Conservation (phyloP, 2,329 filamentous ascomycete species). For the Pezicula radicicola region DNA sequence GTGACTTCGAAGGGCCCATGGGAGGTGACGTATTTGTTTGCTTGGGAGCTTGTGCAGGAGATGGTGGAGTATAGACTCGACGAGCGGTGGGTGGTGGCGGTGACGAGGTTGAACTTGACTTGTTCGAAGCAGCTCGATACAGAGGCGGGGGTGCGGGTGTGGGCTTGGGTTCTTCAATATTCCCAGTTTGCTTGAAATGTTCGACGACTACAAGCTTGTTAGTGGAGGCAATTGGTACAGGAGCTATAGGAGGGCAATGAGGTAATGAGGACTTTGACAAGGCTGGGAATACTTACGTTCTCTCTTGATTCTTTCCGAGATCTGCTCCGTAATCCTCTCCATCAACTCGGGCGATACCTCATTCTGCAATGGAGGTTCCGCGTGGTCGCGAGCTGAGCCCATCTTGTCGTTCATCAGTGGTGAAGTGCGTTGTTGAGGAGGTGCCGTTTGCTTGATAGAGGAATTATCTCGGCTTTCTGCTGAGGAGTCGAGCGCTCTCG, state of each 20-base stretch:
- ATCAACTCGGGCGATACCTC: conserved; percentile 58
- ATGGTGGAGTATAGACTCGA: conserved; percentile 51
- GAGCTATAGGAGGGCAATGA: conserved; percentile 4
- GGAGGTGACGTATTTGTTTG: conserved; percentile 26
- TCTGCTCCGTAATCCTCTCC: conserved; percentile 48
- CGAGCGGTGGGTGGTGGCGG: conserved; percentile 35
- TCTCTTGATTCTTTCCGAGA: conserved; percentile 49
- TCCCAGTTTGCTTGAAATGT: conserved; percentile 31
- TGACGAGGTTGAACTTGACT: conserved; percentile 42
- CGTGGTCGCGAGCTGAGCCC: conserved; percentile 11
- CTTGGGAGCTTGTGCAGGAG: conserved; percentile 34
- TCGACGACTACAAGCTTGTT: conserved; percentile 21
- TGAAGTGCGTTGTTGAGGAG: conserved; percentile 16
- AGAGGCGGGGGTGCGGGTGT: conserved; percentile 21
- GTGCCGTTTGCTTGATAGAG: conserved; percentile 12
- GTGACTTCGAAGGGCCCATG: conserved; percentile 20
- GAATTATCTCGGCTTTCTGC: conserved; percentile 20
- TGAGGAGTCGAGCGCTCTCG: background rate
- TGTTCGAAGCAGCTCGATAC: conserved; percentile 37
- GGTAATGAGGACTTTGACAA: conserved; percentile 1
- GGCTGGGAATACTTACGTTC: conserved; percentile 36
- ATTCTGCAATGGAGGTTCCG: conserved; percentile 20
- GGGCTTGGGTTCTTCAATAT: conserved; percentile 22
- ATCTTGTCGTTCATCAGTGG: conserved; percentile 16
- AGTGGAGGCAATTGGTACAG: conserved; percentile 16